These are phyloP conservation scores for Ceriops tagal DNA, from an alignment of 345 rosid species.

Conservation along the genomic window DNA sequence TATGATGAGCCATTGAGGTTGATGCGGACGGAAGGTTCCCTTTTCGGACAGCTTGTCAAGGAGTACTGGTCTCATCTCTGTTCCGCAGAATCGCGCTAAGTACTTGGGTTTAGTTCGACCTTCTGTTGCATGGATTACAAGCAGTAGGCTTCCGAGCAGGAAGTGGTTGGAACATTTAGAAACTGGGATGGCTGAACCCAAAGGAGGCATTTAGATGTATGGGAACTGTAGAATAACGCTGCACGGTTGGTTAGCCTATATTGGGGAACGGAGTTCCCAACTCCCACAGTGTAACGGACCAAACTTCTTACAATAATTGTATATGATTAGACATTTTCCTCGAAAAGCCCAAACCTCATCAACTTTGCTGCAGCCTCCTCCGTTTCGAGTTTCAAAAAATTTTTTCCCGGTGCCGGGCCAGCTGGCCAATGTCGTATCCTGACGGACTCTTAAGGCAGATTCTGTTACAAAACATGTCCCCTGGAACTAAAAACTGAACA, in stretches of 20 bases:
- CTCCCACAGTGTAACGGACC: background rate
- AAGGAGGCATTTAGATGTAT: background rate
- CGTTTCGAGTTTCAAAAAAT: no score
- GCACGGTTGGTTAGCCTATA: background rate
- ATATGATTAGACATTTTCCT: background rate
- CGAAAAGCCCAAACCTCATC: no score
- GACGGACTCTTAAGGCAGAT: background rate
- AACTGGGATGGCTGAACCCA: no score
- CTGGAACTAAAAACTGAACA: no score
- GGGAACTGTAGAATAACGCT: background rate
- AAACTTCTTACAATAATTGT: background rate
- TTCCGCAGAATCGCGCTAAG: constrained; percentile 48
- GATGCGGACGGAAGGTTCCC: constrained; percentile 59
- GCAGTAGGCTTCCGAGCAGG: background rate
- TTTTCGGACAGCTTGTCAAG: constrained; percentile 78
- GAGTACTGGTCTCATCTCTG: constrained; percentile 83
- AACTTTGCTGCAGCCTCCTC: no score
- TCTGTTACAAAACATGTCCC: background rate
- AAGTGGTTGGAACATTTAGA: background rate
- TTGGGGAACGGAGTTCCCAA: background rate
- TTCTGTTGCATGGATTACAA: background rate
- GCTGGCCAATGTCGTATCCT: no score
- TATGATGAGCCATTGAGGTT: constrained; percentile 69
- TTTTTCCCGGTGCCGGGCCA: no score
- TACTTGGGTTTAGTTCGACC: background rate